phyloP scores from a whole-genome alignment of 495 filamentous ascomycete genomes.

The Penicillium maclennaniae region DNA sequence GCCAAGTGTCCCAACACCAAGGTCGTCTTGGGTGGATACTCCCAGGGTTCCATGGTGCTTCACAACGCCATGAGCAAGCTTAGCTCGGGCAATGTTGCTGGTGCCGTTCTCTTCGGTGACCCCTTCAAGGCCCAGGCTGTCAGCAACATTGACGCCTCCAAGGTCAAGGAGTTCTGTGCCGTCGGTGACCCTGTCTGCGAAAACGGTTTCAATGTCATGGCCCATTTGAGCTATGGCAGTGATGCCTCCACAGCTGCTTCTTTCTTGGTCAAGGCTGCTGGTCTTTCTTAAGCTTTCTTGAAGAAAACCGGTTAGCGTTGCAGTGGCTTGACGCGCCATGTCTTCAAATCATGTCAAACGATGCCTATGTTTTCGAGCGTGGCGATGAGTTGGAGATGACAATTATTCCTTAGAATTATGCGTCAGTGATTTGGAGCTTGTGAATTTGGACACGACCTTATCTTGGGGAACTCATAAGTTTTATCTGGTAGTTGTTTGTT shows the following conservation, averaged over 20 bases:
- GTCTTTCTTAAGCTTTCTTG: neutral
- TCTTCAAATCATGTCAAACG: no score
- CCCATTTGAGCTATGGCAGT: constrained; percentile 50
- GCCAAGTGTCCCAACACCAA: constrained; percentile 56
- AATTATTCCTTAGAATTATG: no score
- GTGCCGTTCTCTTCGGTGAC: constrained; percentile 57
- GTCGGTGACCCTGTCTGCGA: constrained; percentile 52
- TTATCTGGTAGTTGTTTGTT: neutral
- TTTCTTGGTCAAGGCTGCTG: constrained; percentile 39
- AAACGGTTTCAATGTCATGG: constrained; percentile 46
- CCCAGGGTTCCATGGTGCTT: constrained; percentile 51
- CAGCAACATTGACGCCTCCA: constrained; percentile 38
- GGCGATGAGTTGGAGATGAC: no score
- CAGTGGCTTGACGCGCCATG: no score
- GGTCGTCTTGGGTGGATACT: constrained; percentile 59
- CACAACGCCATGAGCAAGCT: constrained; percentile 46
- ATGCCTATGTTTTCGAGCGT: no score
- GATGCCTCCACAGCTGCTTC: constrained; percentile 47
- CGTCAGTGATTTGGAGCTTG: no score
- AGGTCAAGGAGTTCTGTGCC: constrained; percentile 52
- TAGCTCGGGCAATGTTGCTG: constrained; percentile 24
- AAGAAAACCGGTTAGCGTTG: no score
- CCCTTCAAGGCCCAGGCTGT: constrained; percentile 47
- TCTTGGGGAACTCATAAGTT: no score
- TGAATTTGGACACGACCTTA: no score